Evolutionary conservation across 305 asterid genomes (phyloP).

Genomic region (Fraxinus nigra): DNA sequence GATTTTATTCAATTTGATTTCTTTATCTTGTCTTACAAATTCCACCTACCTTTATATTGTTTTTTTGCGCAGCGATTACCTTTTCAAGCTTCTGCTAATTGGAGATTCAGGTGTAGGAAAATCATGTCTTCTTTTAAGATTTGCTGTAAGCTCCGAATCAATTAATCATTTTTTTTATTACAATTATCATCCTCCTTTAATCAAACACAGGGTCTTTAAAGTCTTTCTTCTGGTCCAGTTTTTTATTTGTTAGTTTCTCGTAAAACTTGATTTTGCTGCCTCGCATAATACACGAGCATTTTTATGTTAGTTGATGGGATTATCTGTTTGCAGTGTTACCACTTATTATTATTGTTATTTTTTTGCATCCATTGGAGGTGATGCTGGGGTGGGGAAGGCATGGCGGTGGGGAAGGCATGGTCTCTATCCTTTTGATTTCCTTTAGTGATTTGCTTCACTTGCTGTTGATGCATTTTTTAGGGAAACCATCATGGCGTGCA

Average conservation of each 20-base stretch:
- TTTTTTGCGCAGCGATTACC: slow-evolving; percentile 52
- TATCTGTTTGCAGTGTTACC: neutral
- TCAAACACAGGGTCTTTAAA: neutral
- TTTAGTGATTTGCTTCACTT: neutral
- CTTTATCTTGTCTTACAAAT: slow-evolving; percentile 7
- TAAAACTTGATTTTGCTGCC: neutral
- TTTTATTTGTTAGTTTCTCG: slow-evolving; percentile 8
- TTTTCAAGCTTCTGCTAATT: slow-evolving; percentile 67
- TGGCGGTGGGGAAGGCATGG: too few species aligned
- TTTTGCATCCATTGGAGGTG: neutral
- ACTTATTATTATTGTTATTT: neutral
- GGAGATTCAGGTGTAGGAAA: slow-evolving; percentile 72
- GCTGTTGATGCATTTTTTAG: neutral
- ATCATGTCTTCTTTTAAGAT: slow-evolving; percentile 60
- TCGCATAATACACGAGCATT: slow-evolving; percentile 1
- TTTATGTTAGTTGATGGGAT: neutral
- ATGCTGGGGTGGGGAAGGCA: neutral
- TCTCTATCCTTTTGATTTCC: neutral
- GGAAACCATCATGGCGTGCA: neutral
- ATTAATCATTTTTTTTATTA: slow-evolving; percentile 4
- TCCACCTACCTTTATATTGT: slow-evolving; percentile 14
- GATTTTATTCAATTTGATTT: neutral
- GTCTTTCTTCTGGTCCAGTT: neutral
- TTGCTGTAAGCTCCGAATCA: slow-evolving; percentile 47
- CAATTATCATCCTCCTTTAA: neutral